Evolutionary conservation across 2,329 filamentous ascomycete species (phyloP), one percentile per base, ranked within the genome.

Genomic region (Hypoxylon sp.): DNA sequence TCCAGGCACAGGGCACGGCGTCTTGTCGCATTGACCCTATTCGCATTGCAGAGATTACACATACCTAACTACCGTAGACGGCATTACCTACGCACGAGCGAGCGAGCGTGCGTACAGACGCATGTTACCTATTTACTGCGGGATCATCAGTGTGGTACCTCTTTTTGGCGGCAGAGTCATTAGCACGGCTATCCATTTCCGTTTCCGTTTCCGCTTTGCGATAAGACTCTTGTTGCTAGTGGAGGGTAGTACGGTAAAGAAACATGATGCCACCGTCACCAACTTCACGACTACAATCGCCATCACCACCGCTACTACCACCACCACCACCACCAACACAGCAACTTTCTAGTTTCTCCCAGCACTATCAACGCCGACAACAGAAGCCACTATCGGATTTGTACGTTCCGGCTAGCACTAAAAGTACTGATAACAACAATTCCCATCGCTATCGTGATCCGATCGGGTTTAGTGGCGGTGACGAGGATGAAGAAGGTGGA

Each of bases 81-180:
- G 22, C 29, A 35, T 52, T 52, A 35, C 50, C 50, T 24, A 55
- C 51, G 47, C 54, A 37, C n/a, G 42, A 47, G 55, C 59, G 42
- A 47, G 55, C 59, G 37, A 52, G 37, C 58, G 47, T 60, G 44
- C 47, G 31, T 50, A 31, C 52, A 39, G 48, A 51, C 47, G 47
- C 35, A 64, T 68, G 61, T 52, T 57, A 63, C 50, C 42, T 48
- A 50, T 47, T 42, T 60, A 57, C 33, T 14, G 61, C 52, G 47
- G 58, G 67, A 67, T 70, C 67, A 67, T 65, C 67, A 62, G 58
- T 54, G 61, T 29, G 48, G 51, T 65, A 65, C 35, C 64, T 67
- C 59, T 29, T 70, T 67, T 67, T 54, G 63, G 63, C 10, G 48
- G 46, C 29, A 52, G 67, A 52, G 60, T 64, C 59, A 50, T 22